Base-by-base conservation (phyloP, 169 alveolate species). In the Toxoplasma gondii region DNA sequence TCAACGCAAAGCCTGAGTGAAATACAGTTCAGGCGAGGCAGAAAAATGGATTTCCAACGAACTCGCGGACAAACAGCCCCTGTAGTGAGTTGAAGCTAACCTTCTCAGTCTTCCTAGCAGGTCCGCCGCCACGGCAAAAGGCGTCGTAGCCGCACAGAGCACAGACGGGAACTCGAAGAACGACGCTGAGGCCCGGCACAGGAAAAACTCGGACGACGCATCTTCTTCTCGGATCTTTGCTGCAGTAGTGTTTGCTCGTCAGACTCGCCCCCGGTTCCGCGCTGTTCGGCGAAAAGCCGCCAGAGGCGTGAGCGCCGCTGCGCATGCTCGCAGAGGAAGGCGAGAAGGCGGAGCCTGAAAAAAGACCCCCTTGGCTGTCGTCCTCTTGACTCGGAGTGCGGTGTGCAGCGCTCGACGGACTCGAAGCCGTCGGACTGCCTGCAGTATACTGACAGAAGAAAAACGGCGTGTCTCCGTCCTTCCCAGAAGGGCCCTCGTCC, bases 141-240 rank as follows among this genome's bases (percentile, higher is more conserved):
- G 88, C 94, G 81, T 91, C 94, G 53, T 53, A 91, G 49, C 94
- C 94, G 82, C 94, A 91, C 80, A 91, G 94, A 19, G 88, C 82
- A 36, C 94, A 91, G 36, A 91, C 94, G 27, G 94, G 94, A 39
- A 91, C 49, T 0, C 94, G 88, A 16, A 91, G 58, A n/a, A 82
- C 83, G 43, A 74, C 88, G 0, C 54, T 45, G 54, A 91, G 90
- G 44, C 94, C 94, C 10, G 83, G 88, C 17, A 91, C 39, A 22
- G 90, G 90, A 22, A 39, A 74, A 64, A 91, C 94, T 17, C 58
- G 78, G 0, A 91, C 94, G 27, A 74, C 84, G 41, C 94, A 91
- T 34, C 94, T 41, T 41, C 39, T 31, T n/a, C 49, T 1, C 19
- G 94, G 94, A 49, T 91, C 90, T 9, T 91, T 91, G 90, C 94